Percentiles rank a stretch among this genome's conserved stretches.
phyloP scores from a whole-genome alignment of 306 rosid species.

The Vachellia pachyceras region DNA sequence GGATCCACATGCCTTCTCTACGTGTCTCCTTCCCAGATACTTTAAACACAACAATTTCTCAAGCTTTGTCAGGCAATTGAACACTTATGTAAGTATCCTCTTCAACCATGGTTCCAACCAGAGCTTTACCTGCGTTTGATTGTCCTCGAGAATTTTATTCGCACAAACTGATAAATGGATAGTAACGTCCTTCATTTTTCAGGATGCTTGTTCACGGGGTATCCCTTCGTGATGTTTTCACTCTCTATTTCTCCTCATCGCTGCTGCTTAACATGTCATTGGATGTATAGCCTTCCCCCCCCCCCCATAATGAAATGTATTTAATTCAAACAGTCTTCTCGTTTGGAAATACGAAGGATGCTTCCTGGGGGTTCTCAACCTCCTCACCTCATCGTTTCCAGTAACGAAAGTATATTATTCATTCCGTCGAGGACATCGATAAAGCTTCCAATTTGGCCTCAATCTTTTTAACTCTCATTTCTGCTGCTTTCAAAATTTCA shows the following conservation, averaged over 20 bases:
- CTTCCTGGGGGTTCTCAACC: background rate
- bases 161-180: background rate
- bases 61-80: constrained; percentile 90
- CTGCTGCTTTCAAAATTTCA: background rate
- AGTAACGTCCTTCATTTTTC: background rate
- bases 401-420: background rate
- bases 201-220: background rate
- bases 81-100: constrained; percentile 78
- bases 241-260: background rate
- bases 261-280: background rate
- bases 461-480: background rate
- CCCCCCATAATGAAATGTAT: too few species aligned
- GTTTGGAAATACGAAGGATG: background rate
- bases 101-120: background rate
- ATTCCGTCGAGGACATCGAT: background rate
- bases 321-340: background rate
- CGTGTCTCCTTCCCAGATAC: constrained; percentile 62
- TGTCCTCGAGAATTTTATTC: background rate
- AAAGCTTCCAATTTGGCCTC: background rate
- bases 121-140: background rate
- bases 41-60: constrained; percentile 95
- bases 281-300: background rate
- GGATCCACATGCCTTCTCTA: constrained; percentile 77
- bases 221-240: background rate
- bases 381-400: background rate